phyloP scores from a whole-genome alignment of 2,329 filamentous ascomycete species.

The Scytalidium sp. region DNA sequence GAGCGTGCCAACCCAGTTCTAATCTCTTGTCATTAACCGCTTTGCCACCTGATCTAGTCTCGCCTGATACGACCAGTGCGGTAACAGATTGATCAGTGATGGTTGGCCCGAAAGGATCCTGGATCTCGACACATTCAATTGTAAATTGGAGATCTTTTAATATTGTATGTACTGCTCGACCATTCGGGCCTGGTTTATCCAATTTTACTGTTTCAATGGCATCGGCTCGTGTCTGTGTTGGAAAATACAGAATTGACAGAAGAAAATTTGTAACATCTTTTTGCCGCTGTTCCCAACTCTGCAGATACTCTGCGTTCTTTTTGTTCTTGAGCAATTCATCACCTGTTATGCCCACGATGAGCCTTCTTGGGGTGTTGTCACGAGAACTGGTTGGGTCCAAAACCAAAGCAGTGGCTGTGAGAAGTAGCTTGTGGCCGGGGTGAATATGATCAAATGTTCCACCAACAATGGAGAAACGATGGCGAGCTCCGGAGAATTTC shows the following conservation, averaged over 20 bases:
- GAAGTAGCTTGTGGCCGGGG: slow-evolving; percentile 89
- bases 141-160: slow-evolving; percentile 59
- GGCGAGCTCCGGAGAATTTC: slow-evolving; percentile 24
- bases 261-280: slow-evolving; percentile 70
- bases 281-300: slow-evolving; percentile 76
- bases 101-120: slow-evolving; percentile 87
- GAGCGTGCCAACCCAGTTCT: slow-evolving; percentile 70
- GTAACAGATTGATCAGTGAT: slow-evolving; percentile 77
- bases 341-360: slow-evolving; percentile 85
- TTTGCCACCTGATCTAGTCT: slow-evolving; percentile 79
- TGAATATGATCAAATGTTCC: slow-evolving; percentile 98
- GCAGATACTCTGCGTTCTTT: slow-evolving; percentile 76
- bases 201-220: slow-evolving; percentile 26
- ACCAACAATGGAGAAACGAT: slow-evolving; percentile 73
- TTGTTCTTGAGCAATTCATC: slow-evolving; percentile 86
- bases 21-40: slow-evolving; percentile 81
- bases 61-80: slow-evolving; percentile 82
- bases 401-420: slow-evolving; percentile 80
- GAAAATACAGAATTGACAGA: slow-evolving; percentile 53
- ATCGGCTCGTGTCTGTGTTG: slow-evolving; percentile 30
- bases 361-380: slow-evolving; percentile 43
- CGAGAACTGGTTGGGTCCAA: slow-evolving; percentile 46
- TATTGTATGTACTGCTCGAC: slow-evolving; percentile 50
- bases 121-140: slow-evolving; percentile 80
- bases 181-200: slow-evolving; percentile 32